Conservation (phyloP, 2,329 filamentous ascomycete genomes). For the Ceratocystis variospora region DNA sequence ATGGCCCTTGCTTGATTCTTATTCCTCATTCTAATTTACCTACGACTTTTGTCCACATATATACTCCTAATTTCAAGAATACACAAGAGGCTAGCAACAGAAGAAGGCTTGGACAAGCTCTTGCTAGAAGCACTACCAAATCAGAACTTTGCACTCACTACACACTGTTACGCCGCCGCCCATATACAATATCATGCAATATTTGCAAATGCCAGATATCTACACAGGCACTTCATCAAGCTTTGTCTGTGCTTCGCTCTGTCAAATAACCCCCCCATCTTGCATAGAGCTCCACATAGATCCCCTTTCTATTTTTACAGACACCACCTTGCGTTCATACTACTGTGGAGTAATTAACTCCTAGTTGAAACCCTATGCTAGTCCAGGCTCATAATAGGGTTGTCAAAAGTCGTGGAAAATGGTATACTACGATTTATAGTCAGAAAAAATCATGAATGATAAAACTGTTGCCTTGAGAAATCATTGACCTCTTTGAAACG, state of each 20-base stretch:
- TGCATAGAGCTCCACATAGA: neutral
- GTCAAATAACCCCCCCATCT: neutral
- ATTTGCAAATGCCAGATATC: neutral
- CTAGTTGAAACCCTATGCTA: too few relatives aligned
- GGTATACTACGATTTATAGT: too few relatives aligned
- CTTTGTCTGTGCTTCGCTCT: neutral
- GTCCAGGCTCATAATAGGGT: too few relatives aligned
- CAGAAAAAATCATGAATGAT: too few relatives aligned
- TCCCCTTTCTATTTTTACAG: neutral
- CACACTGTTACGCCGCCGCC: too few relatives aligned
- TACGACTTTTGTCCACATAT: neutral
- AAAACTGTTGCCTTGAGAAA: too few relatives aligned
- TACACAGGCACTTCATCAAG: neutral
- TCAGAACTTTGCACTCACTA: neutral
- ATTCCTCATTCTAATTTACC: neutral
- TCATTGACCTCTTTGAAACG: too few relatives aligned
- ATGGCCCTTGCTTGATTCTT: constrained; percentile 2
- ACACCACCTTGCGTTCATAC: neutral
- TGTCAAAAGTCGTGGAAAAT: too few relatives aligned
- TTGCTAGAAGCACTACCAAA: neutral
- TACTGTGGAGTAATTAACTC: too few relatives aligned
- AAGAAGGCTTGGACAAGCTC: neutral
- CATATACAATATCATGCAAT: neutral
- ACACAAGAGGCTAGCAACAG: neutral
- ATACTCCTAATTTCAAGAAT: neutral